Conservation (phyloP, 176 grass and related monocot species). For the Pontederia crassipes region DNA sequence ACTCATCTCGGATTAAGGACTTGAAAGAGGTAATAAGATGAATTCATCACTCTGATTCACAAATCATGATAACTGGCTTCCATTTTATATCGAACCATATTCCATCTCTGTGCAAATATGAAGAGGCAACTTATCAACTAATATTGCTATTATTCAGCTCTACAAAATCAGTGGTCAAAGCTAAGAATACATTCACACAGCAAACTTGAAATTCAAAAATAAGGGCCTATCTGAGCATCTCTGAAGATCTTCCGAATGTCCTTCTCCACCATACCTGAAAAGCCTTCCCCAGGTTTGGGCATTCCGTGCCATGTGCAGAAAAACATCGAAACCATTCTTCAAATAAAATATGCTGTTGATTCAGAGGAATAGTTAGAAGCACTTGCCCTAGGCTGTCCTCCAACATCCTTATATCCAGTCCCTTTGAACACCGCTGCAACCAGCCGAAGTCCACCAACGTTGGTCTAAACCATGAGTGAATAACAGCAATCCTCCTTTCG, state of each 20-base stretch:
- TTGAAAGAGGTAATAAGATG: too few relatives aligned
- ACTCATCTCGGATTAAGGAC: too few relatives aligned
- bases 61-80: too few relatives aligned
- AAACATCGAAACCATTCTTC: conserved; percentile 75
- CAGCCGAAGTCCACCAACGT: conserved; percentile 76
- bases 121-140: too few relatives aligned
- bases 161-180: conserved; percentile 1
- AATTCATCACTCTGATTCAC: too few relatives aligned
- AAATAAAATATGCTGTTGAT: conserved; percentile 66
- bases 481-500: conserved; percentile 33
- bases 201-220: background rate
- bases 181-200: background rate
- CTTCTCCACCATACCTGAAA: conserved; percentile 97
- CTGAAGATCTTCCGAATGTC: conserved; percentile 47
- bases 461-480: conserved; percentile 71
- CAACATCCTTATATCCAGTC: conserved; percentile 45
- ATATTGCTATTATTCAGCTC: conserved; percentile 1
- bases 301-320: conserved; percentile 48
- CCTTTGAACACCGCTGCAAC: conserved; percentile 65
- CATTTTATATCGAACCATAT: too few relatives aligned
- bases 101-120: too few relatives aligned
- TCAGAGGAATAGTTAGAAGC: conserved; percentile 54
- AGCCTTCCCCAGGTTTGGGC: conserved; percentile 69
- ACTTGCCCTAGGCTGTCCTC: conserved; percentile 79
- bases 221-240: background rate